These are phyloP conservation scores for Cupressus sempervirens DNA, from an alignment of 75 land plant genomes.

Conservation along the genomic window DNA sequence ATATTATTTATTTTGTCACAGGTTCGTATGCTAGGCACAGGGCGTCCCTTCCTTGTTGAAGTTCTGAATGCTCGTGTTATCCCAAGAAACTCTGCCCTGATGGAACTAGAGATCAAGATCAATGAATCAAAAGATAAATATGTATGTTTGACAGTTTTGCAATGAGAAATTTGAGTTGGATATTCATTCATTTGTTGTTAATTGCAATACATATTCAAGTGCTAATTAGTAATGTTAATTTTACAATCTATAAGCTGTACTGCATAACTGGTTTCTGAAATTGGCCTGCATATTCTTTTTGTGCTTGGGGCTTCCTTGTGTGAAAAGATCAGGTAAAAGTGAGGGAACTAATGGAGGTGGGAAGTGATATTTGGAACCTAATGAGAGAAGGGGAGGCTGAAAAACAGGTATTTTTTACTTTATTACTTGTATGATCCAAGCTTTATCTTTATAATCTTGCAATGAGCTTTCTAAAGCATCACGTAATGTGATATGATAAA, in stretches of 20 bases:
- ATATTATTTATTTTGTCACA: conserved; percentile 18
- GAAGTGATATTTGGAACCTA: conserved; percentile 60
- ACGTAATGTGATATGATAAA: background rate
- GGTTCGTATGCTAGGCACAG: conserved; percentile 99
- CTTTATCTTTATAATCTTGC: background rate
- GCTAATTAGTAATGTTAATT: background rate
- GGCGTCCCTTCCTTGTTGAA: conserved; percentile 90
- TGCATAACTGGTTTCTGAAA: conserved; percentile 6
- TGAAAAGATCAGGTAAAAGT: conserved; percentile 66
- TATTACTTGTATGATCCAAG: background rate
- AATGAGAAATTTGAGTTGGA: background rate
- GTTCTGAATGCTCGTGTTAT: conserved; percentile 77
- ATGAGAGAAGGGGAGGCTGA: conserved; percentile 98
- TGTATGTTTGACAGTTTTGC: conserved; percentile 31
- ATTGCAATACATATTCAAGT: conserved; percentile 1
- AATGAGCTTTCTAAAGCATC: background rate
- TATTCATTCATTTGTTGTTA: background rate
- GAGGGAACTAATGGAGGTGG: conserved; percentile 69
- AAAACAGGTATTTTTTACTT: conserved; percentile 70
- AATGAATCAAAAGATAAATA: conserved; percentile 54
- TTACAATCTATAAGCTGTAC: background rate
- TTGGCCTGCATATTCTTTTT: background rate
- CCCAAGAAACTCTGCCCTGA: conserved; percentile 31
- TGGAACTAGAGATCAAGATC: conserved; percentile 47
- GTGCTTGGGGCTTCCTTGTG: conserved; percentile 9